phyloP scores from a whole-genome alignment of 495 filamentous ascomycete species.

The Hypoxylon intermedium region DNA sequence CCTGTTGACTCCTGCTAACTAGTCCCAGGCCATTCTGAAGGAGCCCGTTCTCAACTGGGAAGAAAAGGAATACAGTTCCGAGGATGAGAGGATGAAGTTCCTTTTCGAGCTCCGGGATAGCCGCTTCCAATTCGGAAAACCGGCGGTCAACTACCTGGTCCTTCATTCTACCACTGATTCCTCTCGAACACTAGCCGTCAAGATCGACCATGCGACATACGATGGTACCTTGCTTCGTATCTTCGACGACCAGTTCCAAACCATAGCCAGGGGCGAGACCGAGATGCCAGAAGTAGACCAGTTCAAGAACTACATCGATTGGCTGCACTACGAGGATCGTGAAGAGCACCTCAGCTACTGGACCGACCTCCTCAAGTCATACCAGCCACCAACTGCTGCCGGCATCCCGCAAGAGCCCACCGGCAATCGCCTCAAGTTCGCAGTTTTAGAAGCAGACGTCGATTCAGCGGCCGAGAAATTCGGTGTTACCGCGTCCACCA shows the following conservation, averaged over 20 bases:
- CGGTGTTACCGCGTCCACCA: neutral
- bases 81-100: neutral
- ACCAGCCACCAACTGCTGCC: neutral
- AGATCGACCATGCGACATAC: slow-evolving; percentile 1
- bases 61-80: neutral
- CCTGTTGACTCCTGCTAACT: too few species aligned
- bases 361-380: neutral
- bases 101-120: neutral
- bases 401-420: neutral
- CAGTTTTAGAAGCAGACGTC: neutral
- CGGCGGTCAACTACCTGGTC: neutral
- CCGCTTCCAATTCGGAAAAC: neutral
- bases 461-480: neutral
- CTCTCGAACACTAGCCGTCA: neutral
- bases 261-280: neutral
- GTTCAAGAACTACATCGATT: slow-evolving; percentile 1
- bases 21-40: neutral
- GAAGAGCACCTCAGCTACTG: neutral
- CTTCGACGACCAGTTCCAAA: slow-evolving; percentile 1
- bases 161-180: neutral
- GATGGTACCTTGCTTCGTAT: neutral
- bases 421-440: neutral
- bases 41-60: neutral
- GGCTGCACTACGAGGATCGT: neutral
- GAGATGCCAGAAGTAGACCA: neutral